Evolutionary conservation across 345 rosid genomes (phyloP).

Genomic region (Garcia nutans): DNA sequence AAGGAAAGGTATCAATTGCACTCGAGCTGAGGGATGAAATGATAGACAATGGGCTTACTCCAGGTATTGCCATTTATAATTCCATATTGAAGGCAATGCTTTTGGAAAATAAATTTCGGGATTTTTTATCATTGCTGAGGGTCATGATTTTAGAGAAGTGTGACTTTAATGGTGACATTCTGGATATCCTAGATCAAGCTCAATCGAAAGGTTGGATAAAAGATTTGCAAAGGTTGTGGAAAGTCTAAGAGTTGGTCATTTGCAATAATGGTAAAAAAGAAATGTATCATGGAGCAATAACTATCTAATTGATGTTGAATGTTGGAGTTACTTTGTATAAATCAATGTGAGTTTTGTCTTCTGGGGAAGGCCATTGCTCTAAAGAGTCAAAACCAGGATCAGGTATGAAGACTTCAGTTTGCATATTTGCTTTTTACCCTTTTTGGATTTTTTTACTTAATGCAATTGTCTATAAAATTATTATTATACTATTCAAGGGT

Average conservation of each 20-base stretch:
- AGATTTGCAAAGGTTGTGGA: not conserved
- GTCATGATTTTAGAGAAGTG: not conserved
- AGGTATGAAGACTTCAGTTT: not conserved
- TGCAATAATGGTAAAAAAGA: not conserved
- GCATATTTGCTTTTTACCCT: not conserved
- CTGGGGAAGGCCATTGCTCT: not conserved
- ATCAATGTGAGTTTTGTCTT: no score
- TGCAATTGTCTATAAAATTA: not conserved
- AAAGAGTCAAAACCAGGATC: not conserved
- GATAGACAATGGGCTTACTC: not conserved
- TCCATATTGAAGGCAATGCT: no score
- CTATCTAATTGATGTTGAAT: not conserved
- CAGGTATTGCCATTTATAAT: not conserved
- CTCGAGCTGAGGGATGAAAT: not conserved
- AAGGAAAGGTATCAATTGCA: not conserved
- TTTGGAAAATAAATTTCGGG: not conserved
- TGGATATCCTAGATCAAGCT: not conserved
- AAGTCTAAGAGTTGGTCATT: not conserved
- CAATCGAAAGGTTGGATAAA: not conserved
- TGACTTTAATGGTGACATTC: not conserved
- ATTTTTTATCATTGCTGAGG: not conserved
- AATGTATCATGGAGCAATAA: not conserved
- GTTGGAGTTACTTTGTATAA: not conserved
- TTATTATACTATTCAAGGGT: not conserved
- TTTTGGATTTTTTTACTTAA: no score